These are phyloP conservation scores for Hypsizygus ulmarius DNA, from an alignment of 1,284 basidiomycete genomes.

Conservation along the genomic window DNA sequence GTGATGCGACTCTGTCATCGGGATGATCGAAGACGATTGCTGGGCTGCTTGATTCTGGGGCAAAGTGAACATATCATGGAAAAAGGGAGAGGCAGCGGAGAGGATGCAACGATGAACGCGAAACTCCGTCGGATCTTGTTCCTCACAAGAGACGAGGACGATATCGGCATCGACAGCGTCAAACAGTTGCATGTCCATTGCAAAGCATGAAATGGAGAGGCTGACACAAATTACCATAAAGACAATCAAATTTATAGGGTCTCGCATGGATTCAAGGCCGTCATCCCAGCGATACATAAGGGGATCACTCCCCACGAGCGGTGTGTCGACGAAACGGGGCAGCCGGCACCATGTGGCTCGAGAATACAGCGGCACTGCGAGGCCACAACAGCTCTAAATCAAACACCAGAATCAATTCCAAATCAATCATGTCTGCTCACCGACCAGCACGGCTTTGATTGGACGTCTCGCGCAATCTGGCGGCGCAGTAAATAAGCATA, in stretches of 20 bases:
- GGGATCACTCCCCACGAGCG: conserved; percentile 1
- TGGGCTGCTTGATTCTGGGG: conserved; percentile 43
- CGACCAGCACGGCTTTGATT: conserved; percentile 8
- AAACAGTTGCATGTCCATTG: conserved; percentile 20
- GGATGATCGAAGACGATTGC: conserved; percentile 44
- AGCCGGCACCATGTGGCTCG: not conserved
- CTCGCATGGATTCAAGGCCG: not conserved
- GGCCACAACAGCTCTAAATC: not conserved
- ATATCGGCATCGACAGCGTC: conserved; percentile 52
- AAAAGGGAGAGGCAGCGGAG: conserved; percentile 62
- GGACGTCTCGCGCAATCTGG: conserved; percentile 5
- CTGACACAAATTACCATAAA: not conserved
- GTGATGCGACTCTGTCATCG: conserved; percentile 49
- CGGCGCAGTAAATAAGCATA: conserved; percentile 11
- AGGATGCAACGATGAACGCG: conserved; percentile 63
- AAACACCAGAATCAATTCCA: conserved; percentile 2
- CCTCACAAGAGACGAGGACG: conserved; percentile 48
- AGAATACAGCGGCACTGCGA: not conserved
- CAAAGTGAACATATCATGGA: conserved; percentile 64
- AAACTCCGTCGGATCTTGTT: conserved; percentile 47
- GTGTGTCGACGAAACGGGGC: conserved; percentile 1
- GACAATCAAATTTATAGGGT: conserved; percentile 9
- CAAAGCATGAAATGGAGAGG: conserved; percentile 11
- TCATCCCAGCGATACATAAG: conserved; percentile 3
- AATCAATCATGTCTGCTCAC: conserved; percentile 5